These are phyloP conservation scores for Phytophthora ramorum DNA, from an alignment of 352 stramenopile genomes.

Conservation along the genomic window DNA sequence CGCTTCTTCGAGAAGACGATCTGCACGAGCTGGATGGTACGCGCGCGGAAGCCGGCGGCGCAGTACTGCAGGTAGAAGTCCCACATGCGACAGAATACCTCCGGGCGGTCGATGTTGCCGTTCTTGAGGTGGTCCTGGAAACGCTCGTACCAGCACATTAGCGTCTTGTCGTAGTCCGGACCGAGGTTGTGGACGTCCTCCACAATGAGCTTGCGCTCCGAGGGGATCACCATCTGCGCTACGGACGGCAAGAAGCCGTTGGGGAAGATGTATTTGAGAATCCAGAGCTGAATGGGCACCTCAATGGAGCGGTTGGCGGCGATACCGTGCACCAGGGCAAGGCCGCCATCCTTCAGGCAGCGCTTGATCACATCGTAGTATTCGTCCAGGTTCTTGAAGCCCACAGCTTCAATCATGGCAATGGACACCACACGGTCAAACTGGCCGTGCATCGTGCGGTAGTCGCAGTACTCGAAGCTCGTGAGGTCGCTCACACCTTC, in stretches of 20 bases:
- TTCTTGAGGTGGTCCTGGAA: conserved; percentile 86
- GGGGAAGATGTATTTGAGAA: conserved; percentile 93
- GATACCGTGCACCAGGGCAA: conserved; percentile 86
- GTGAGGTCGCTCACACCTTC: conserved; percentile 86
- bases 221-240: conserved; percentile 75
- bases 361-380: conserved; percentile 87
- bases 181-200: conserved; percentile 90
- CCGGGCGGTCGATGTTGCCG: conserved; percentile 76
- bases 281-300: conserved; percentile 86
- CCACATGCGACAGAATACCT: conserved; percentile 91
- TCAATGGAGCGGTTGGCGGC: conserved; percentile 86
- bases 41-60: conserved; percentile 88
- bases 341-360: conserved; percentile 82
- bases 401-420: conserved; percentile 91
- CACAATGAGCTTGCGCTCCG: conserved; percentile 82
- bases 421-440: conserved; percentile 91
- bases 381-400: conserved; percentile 89
- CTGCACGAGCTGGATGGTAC: conserved; percentile 86
- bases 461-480: conserved; percentile 92
- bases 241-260: conserved; percentile 88
- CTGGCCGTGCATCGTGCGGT: conserved; percentile 87
- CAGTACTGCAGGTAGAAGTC: conserved; percentile 93
- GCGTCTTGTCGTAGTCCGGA: conserved; percentile 91
- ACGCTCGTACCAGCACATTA: conserved; percentile 89
- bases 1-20: conserved; percentile 90